These are phyloP conservation scores for Tuber melanosporum DNA, from an alignment of 495 filamentous ascomycete species.

Conservation along the genomic window DNA sequence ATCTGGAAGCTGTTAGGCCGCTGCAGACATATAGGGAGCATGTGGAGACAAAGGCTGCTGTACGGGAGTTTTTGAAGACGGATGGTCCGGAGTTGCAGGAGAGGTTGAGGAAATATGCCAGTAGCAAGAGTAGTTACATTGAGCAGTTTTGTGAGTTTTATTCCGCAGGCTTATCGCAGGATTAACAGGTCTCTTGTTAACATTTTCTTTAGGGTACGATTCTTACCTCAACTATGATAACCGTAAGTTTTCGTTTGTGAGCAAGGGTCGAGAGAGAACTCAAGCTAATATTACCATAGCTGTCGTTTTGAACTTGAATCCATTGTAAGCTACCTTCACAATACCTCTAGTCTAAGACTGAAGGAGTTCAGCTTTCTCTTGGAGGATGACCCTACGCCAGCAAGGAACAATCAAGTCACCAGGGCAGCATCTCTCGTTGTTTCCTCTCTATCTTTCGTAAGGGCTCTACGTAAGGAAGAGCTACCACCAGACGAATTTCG, in stretches of 20 bases:
- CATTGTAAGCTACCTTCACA: slow-evolving; percentile 50
- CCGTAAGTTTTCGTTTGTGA: slow-evolving; percentile 46
- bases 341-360: slow-evolving; percentile 5
- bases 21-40: slow-evolving; percentile 77
- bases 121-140: slow-evolving; percentile 88
- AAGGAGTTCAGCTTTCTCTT: slow-evolving; percentile 59
- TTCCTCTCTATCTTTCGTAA: slow-evolving; percentile 84
- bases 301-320: slow-evolving; percentile 94
- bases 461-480: slow-evolving; percentile 88
- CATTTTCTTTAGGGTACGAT: slow-evolving; percentile 71
- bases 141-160: slow-evolving; percentile 88
- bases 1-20: slow-evolving; percentile 71
- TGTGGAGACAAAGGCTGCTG: slow-evolving; percentile 69
- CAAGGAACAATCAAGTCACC: slow-evolving; percentile 91
- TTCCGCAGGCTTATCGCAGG: slow-evolving; percentile 14
- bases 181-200: slow-evolving; percentile 29
- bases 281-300: slow-evolving; percentile 45
- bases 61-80: slow-evolving; percentile 73
- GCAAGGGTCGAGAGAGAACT: not conserved
- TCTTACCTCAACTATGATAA: slow-evolving; percentile 98
- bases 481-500: slow-evolving; percentile 80
- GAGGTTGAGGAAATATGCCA: slow-evolving; percentile 86
- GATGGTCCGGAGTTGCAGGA: slow-evolving; percentile 85
- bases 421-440: slow-evolving; percentile 85
- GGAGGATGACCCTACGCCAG: slow-evolving; percentile 95